Base-by-base conservation (phyloP, 2,329 filamentous ascomycete species). In the Hypomyces perniciosus region DNA sequence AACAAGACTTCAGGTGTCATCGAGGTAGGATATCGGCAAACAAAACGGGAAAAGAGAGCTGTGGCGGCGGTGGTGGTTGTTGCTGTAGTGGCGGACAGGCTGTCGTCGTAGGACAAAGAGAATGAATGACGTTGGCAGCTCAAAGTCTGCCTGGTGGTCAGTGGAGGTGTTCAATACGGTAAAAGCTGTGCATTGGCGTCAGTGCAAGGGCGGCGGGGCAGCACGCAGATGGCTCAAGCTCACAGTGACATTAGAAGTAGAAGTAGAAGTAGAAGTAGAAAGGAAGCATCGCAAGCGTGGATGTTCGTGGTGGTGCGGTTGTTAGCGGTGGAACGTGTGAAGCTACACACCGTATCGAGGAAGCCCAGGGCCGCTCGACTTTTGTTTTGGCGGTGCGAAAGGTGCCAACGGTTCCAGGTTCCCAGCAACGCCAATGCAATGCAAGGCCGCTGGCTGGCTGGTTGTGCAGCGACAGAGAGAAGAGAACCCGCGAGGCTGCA, bases 131-230 rank as follows among this genome's bases (percentile, higher is more conserved):
- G 48, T 30, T 34, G 26, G 29, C 41, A 27, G 47, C 28, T 51
- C 48, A 51, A 46, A 43, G 35, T 46, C 37, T 50, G 41, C 29
- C 42, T 26, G 29, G 27, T 37, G 46, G 37, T 20, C 29, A 34
- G 40, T 30, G 45, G 34, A 43, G 13, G 43, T 48, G 45, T 9
- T 48, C 45, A 37, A 44, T 40, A 44, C 34, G 50, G 45, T 48
- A 46, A 52, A 52, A 38, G 50, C 50, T 52, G 33, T 44, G 34
- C 45, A 48, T 42, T 44, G 45, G 50, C 35, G 50, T 52, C 50
- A 48, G 34, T 28, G 50, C 28, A 39, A 34, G 31, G 27, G 27
- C 37, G 30, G 50, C 50, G 50, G 50, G 50, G 50, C 50, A 30
- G 20, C 33, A 39, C 41, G 33, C 44, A 10, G 33, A 33, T 35